phyloP scores from a whole-genome alignment of 148 eudicot genomes.

The Fagopyrum tataricum region DNA sequence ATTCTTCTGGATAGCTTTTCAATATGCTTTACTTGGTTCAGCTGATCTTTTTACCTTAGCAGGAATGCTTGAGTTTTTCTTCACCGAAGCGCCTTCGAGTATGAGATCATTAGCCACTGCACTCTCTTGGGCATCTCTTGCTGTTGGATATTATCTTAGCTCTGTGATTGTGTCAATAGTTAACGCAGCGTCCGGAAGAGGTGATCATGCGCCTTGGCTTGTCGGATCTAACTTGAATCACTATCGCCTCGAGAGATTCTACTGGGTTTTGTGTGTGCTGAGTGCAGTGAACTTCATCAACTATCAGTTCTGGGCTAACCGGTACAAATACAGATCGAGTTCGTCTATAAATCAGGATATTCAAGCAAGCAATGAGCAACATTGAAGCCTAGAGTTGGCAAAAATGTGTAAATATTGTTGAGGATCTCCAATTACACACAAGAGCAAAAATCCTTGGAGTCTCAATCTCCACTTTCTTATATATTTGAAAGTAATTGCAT shows the following conservation, averaged over 20 bases:
- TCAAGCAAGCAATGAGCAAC: neutral
- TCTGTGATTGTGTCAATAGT: constrained; percentile 49
- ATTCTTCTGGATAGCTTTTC: constrained; percentile 66
- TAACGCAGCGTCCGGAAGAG: constrained; percentile 32
- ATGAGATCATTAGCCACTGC: constrained; percentile 75
- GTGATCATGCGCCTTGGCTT: constrained; percentile 40
- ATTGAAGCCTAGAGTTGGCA: neutral
- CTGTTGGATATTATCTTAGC: constrained; percentile 66
- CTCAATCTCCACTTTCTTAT: neutral
- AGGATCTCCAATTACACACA: neutral
- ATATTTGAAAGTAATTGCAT: neutral
- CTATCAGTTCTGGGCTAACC: constrained; percentile 57
- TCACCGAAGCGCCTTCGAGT: constrained; percentile 62
- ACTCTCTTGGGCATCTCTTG: constrained; percentile 63
- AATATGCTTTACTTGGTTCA: constrained; percentile 59
- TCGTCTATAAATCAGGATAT: neutral
- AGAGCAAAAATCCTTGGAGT: neutral
- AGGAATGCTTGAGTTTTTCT: constrained; percentile 68
- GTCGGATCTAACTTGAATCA: constrained; percentile 43
- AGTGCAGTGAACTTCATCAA: constrained; percentile 47
- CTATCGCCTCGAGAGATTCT: constrained; percentile 54
- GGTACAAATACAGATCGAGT: constrained; percentile 51
- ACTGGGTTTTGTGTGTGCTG: constrained; percentile 56
- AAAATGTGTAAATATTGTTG: neutral
- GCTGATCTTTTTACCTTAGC: constrained; percentile 75